Base-by-base conservation (phyloP, 192 early-diverging fungal species). In the Linnemannia schmuckeri region DNA sequence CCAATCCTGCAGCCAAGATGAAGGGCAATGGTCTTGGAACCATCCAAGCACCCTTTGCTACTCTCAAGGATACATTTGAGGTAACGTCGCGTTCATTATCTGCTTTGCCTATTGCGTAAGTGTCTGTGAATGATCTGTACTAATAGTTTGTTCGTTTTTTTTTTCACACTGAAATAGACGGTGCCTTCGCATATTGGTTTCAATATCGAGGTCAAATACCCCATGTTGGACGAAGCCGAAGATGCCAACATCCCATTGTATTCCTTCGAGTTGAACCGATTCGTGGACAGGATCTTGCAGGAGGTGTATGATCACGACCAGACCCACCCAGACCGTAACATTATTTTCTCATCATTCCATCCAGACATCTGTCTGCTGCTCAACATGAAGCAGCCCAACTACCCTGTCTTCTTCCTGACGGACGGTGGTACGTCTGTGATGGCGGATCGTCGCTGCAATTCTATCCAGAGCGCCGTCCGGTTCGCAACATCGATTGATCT, bases 151-250 rank as follows among this genome's bases (percentile, higher is more conserved):
- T 0, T n/a, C n/a, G n/a, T n/a, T n/a, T 33, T 75, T 24, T 66
- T 17, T 75, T 47, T 42, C 33, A 35, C 24, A 20, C 37, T 24
- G 18, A 57, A 24, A 49, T 86, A 95, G 92, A 91, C 86, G 37
- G 93, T 98, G 30, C 97, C 97, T 0, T 82, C 88, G 7, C 81
- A 88, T 13, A 93, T 96, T 42, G 97, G 97, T 8, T 99, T 98
- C 82, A 98, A 98, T 79, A 96, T 99, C 74, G 98, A 99, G 85
- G 93, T 99, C 88, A 99, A 99, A 89, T 99, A 98, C 77, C 98
- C 98, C 8, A 96, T 96, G 93, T 89, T 96, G 9, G 94, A 97
- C 75, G 98, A 99, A 82, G 96, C 97, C 52, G 95, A 97, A 87
- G 89, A 90, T 42, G 94, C 93, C 37, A 91, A 92, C 42, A 89